These are phyloP conservation scores for Xylaria sp. DNA, from an alignment of 2,329 filamentous ascomycete genomes.

Conservation along the genomic window DNA sequence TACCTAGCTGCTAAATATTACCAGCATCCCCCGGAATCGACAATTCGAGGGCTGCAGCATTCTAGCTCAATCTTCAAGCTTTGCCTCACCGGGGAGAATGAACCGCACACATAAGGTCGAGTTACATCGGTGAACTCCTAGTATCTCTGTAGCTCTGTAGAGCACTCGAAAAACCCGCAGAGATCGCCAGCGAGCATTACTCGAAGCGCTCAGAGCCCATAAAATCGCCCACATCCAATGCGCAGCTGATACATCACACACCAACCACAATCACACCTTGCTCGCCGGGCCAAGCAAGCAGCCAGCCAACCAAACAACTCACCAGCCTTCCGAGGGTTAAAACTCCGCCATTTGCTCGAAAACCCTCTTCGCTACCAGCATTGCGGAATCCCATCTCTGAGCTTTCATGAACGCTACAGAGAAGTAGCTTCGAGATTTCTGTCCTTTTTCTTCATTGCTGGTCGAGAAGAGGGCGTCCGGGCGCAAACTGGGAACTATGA, in stretches of 20 bases:
- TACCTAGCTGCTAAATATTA: not conserved
- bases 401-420: not conserved
- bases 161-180: constrained; percentile 2
- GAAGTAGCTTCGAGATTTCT: constrained; percentile 11
- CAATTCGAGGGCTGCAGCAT: not conserved
- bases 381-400: constrained; percentile 11
- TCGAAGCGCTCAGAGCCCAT: constrained; percentile 25
- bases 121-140: not conserved
- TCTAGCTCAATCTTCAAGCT: constrained; percentile 21
- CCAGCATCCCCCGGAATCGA: not conserved
- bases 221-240: constrained; percentile 22
- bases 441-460: constrained; percentile 21
- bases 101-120: not conserved
- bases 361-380: not conserved
- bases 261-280: too few species aligned
- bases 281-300: not conserved
- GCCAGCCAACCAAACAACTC: constrained; percentile 7
- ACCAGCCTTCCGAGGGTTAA: constrained; percentile 13
- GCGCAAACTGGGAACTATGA: constrained; percentile 50
- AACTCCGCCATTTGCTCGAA: constrained; percentile 4
- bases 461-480: constrained; percentile 23
- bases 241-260: constrained; percentile 28
- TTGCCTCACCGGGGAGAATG: not conserved
- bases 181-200: constrained; percentile 31
- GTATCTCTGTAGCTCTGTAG: constrained; percentile 2